Base-by-base conservation (phyloP, 2,329 filamentous ascomycete species). In the Phialophora verrucosa region DNA sequence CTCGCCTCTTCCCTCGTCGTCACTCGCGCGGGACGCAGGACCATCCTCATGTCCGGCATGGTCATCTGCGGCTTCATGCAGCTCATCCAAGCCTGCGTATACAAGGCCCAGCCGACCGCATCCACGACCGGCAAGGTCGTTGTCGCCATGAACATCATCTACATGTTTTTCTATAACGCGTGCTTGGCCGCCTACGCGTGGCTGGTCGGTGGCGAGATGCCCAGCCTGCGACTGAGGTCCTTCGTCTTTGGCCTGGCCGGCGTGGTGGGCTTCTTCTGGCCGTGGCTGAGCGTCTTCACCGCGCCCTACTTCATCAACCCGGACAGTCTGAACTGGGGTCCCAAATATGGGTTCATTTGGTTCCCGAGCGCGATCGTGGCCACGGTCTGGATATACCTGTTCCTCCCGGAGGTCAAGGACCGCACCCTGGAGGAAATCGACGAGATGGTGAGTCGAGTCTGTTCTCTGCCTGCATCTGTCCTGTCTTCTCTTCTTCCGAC, bases 261-360 rank as follows among this genome's bases (percentile, higher is more conserved):
- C 0, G 82, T 83, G 3, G 74, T 84, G 20, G 83, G 82, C 0
- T 87, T 87, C 74, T 76, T 85, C 11, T 81, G 82, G 3, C 84
- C 84, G 71, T 86, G 84, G 84, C 76, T 84, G 3, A 83, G 83
- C 0, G 84, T 83, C 0, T 87, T 86, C 69, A 87, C 84, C 0
- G 83, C 84, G 1, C 85, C 84, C 0, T 86, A 87, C 71, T 87
- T 87, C 70, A 87, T 87, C 74, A 87, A 87, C 66, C 82, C 83
- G 0, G 72, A 75, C 10, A 74, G 80, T 1, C 74, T 87, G 35
- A 82, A 83, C 70, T 87, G 84, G 85, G 85, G 50, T 20, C 51
- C 56, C 29, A 53, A 51, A 29, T 44, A 59, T 8, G 29, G 42
- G 8, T 62, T 54, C 50, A 74, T 75, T 2, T 74, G 73, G 70